Percentiles rank a stretch among this genome's conserved stretches.
These are phyloP conservation scores for Hyaloperonospora arabidopsidis DNA, from an alignment of 352 stramenopile genomes.

Conservation along the genomic window DNA sequence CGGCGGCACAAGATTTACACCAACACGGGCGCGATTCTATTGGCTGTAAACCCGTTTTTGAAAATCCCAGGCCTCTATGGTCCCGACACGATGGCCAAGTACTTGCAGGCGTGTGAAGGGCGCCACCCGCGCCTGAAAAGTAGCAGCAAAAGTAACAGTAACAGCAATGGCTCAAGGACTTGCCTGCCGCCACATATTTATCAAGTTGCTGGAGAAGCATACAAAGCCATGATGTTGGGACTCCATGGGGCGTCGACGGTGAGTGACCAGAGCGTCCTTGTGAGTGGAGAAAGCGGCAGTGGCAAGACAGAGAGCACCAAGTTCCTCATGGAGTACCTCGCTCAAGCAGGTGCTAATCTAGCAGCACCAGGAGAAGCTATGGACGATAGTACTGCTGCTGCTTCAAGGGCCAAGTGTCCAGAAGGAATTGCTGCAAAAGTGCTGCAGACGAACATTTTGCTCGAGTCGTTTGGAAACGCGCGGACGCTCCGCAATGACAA, in stretches of 20 bases:
- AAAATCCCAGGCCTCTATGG: slow-evolving; percentile 64
- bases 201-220: slow-evolving; percentile 72
- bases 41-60: slow-evolving; percentile 81
- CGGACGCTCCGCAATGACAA: slow-evolving; percentile 86
- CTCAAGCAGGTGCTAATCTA: slow-evolving; percentile 67
- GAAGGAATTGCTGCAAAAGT: slow-evolving; percentile 84
- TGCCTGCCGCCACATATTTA: slow-evolving; percentile 76
- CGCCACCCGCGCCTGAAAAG: slow-evolving; percentile 26
- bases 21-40: slow-evolving; percentile 71
- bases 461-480: slow-evolving; percentile 87
- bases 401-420: slow-evolving; percentile 19
- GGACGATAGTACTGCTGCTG: not conserved
- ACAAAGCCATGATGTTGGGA: slow-evolving; percentile 68
- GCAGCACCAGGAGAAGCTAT: slow-evolving; percentile 24
- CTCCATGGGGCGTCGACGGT: slow-evolving; percentile 34
- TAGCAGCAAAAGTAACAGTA: slow-evolving; percentile 18
- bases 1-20: slow-evolving; percentile 76
- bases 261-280: slow-evolving; percentile 76
- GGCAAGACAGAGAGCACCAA: slow-evolving; percentile 88
- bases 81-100: slow-evolving; percentile 42
- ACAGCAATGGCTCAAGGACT: slow-evolving; percentile 18
- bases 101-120: slow-evolving; percentile 55
- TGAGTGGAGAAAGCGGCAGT: slow-evolving; percentile 79
- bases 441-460: slow-evolving; percentile 83
- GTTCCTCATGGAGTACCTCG: slow-evolving; percentile 84